Conservation (phyloP, 2,329 filamentous ascomycete genomes). For the Aureobasidium sp. region DNA sequence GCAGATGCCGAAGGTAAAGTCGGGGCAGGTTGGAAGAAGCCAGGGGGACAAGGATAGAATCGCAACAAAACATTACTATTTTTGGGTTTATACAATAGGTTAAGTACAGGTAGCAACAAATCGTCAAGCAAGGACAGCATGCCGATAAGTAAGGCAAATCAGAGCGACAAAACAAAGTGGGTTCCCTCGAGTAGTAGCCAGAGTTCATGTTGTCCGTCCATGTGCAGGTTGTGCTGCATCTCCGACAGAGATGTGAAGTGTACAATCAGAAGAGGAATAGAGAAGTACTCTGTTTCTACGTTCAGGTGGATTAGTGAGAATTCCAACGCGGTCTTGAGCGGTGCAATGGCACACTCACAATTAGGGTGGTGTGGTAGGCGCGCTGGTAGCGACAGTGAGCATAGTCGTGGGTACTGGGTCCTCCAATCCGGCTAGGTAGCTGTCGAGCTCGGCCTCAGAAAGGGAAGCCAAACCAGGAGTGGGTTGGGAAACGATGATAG, state of each 20-base stretch:
- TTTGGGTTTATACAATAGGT: not conserved
- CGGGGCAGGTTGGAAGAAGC: not conserved
- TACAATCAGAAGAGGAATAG: not conserved
- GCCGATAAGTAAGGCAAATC: not conserved
- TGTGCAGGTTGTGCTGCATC: not conserved
- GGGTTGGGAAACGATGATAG: not conserved
- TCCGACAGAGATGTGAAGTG: not conserved
- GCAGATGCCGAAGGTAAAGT: not conserved
- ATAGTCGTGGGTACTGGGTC: not conserved
- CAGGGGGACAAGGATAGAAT: not conserved
- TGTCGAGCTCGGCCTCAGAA: not conserved
- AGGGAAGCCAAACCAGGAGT: not conserved
- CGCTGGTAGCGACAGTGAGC: not conserved
- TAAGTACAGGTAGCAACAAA: not conserved
- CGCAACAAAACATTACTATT: too few species aligned
- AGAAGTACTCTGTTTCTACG: too few species aligned
- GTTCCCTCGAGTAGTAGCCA: not conserved
- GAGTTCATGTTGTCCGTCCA: not conserved
- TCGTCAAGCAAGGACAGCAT: not conserved
- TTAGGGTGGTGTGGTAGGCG: not conserved
- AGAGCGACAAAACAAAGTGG: not conserved
- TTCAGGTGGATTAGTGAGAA: not conserved
- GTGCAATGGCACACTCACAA: not conserved
- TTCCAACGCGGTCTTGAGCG: not conserved
- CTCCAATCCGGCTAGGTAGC: not conserved